phyloP scores from a whole-genome alignment of 305 asterid genomes.

The Fraxinus nigra region DNA sequence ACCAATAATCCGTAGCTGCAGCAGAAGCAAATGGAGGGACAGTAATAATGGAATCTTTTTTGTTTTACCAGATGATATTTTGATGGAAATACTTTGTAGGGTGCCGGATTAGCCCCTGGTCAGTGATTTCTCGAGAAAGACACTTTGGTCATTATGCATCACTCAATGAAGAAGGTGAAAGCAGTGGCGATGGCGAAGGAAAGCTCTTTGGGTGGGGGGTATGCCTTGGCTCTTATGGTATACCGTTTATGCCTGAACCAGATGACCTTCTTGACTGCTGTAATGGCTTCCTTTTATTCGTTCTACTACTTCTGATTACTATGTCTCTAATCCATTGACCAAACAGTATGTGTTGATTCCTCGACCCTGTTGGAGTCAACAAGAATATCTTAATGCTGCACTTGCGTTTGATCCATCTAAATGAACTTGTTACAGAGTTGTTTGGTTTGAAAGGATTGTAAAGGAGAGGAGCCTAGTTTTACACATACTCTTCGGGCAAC shows the following conservation, averaged over 20 bases:
- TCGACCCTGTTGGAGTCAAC: background rate
- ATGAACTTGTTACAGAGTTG: background rate
- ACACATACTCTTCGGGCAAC: background rate
- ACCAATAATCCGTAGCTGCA: background rate
- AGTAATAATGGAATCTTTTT: no score
- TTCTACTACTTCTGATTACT: background rate
- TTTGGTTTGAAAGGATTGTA: background rate
- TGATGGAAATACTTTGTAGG: background rate
- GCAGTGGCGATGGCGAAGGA: background rate
- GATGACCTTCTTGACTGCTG: background rate
- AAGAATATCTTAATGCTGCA: background rate
- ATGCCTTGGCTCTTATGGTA: background rate
- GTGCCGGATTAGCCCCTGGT: background rate
- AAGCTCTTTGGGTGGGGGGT: background rate
- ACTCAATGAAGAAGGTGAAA: background rate
- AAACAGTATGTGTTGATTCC: background rate
- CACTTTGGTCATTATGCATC: background rate
- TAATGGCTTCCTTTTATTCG: background rate
- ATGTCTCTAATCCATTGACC: background rate
- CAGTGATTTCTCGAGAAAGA: background rate
- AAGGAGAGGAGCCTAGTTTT: background rate
- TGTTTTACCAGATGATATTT: background rate
- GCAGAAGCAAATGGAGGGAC: background rate
- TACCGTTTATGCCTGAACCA: background rate
- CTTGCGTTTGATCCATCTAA: background rate